Base-by-base conservation (phyloP, 2,329 filamentous ascomycete genomes). In the Apiospora phragmitis region DNA sequence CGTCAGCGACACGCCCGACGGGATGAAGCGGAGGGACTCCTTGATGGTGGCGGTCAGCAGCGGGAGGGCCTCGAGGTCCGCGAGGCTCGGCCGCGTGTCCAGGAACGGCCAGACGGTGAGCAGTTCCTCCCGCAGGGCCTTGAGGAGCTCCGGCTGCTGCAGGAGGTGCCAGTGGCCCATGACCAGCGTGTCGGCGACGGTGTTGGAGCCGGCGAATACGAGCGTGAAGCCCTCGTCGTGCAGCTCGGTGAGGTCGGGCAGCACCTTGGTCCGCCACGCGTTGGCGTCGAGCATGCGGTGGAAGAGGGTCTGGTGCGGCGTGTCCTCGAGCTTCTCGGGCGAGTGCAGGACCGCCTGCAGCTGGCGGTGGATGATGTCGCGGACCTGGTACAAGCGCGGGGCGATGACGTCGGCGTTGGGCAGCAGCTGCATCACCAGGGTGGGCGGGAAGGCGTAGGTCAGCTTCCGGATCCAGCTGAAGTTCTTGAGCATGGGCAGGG, bases 391-490 rank as follows among this genome's bases (percentile, higher is more conserved):
- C 12, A 51, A 35, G 3, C 45, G 8, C 4, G 42, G 67, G 4
- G 67, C 45, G 47, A 47, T 62, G 16, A 24, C 43, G 26, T 68
- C 47, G 12, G 45, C 42, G 67, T 38, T 45, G 6, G 75, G 65
- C 68, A 77, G 68, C 66, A 76, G 42, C 70, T 73, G 62, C 69
- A 72, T 71, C 47, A 73, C 72, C 8, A 79, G 51, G 43, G 70
- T 71, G 24, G 74, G 71, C 38, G 78, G 76, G 59, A 79, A 71
- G 18, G 72, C 70, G 35, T 75, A 69, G 9, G 80, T 70, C 41
- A 73, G 26, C 82, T 83, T n/a, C 9, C 55, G 55, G 55, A 62
- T 14, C 55, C 55, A 62, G 55, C 55, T 62, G 55, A 67, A 67
- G 65, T 67, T 43, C 42, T 67, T 67, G 26, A 67, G 45, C 18